Conservation (phyloP, 768 basidiomycete genomes). For the Tulasnella sp. region DNA sequence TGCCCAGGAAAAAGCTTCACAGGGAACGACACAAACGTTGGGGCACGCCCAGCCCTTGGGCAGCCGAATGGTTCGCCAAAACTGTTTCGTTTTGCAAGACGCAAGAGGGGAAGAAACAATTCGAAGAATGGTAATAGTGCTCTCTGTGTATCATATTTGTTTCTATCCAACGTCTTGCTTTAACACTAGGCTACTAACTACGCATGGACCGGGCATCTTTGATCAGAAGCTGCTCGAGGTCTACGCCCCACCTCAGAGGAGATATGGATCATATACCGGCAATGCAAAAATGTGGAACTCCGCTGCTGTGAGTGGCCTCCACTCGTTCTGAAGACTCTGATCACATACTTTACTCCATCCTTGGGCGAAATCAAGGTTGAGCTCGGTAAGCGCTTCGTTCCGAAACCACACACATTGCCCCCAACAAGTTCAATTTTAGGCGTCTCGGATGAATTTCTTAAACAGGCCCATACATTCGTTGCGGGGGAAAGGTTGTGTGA, state of each 20-base stretch:
- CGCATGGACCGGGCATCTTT: not conserved
- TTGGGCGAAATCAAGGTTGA: not conserved
- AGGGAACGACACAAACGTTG: not conserved
- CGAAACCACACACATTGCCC: too few relatives aligned
- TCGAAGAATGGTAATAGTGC: conserved; percentile 11
- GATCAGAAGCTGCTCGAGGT: not conserved
- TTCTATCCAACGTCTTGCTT: not conserved
- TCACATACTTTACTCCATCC: not conserved
- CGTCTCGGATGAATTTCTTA: not conserved
- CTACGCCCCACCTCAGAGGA: not conserved
- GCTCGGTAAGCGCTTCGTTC: too few relatives aligned
- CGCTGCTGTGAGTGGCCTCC: not conserved
- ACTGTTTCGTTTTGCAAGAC: conserved; percentile 7
- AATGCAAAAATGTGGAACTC: conserved; percentile 11
- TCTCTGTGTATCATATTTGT: not conserved
- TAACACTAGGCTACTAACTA: not conserved
- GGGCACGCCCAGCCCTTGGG: not conserved
- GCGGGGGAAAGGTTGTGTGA: not conserved
- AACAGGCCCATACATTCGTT: not conserved
- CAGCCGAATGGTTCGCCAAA: conserved; percentile 7
- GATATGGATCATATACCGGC: not conserved
- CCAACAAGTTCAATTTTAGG: not conserved
- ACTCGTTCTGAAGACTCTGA: not conserved
- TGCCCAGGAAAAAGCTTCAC: conserved; percentile 8
- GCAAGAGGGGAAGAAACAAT: conserved; percentile 4